Conservation (phyloP, 2,329 filamentous ascomycete genomes). For the Cordyceps tenuipes region DNA sequence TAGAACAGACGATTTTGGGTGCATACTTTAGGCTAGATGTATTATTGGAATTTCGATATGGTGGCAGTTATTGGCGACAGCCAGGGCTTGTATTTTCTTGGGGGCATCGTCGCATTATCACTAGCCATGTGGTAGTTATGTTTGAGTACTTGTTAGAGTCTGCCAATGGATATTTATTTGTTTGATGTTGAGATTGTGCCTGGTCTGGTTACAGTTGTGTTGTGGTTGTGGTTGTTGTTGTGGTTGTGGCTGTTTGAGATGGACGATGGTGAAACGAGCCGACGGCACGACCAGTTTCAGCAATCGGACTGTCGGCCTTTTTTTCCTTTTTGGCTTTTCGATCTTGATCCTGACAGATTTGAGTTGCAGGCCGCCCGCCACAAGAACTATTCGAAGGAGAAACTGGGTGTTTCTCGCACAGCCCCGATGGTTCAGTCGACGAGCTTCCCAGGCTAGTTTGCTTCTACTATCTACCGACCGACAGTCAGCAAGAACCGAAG, state of each 20-base stretch:
- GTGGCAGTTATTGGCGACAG: constrained; percentile 10
- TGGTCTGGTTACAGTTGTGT: not conserved
- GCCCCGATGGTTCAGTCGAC: not conserved
- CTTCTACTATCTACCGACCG: too few relatives aligned
- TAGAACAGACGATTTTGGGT: constrained; percentile 7
- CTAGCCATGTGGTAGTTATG: constrained; percentile 10
- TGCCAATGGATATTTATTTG: constrained; percentile 6
- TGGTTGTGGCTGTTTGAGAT: not conserved
- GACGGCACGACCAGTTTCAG: not conserved
- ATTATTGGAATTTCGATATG: constrained; percentile 10
- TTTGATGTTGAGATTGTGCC: not conserved
- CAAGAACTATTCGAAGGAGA: not conserved
- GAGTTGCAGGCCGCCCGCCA: not conserved
- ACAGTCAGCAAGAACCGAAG: too few relatives aligned
- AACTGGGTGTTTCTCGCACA: not conserved
- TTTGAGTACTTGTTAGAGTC: constrained; percentile 8
- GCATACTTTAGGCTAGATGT: constrained; percentile 7
- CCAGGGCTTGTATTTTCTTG: constrained; percentile 10
- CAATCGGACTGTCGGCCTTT: not conserved
- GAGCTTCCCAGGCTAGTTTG: too few relatives aligned
- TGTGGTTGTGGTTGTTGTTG: too few relatives aligned
- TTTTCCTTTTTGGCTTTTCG: not conserved
- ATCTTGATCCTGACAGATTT: not conserved
- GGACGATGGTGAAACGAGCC: not conserved
- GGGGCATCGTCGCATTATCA: constrained; percentile 9